Conservation (phyloP, 495 filamentous ascomycete species). For the Podospora pseudocomata region DNA sequence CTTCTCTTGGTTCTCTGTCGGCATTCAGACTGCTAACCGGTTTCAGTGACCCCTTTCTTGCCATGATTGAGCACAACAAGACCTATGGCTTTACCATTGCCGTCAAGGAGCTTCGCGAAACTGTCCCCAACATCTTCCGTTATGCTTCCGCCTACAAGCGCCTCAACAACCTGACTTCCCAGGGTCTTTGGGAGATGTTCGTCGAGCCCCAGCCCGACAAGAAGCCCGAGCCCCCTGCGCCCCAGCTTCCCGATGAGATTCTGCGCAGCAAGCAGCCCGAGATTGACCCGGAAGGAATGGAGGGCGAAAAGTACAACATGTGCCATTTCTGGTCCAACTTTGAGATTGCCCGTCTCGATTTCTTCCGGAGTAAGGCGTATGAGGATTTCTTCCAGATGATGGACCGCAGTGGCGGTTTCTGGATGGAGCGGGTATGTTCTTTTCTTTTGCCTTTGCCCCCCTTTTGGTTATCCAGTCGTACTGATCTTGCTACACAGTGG, state of each 20-base stretch:
- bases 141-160: constrained; percentile 99
- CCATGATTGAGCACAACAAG: constrained; percentile 91
- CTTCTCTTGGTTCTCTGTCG: constrained; percentile 13
- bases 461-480: neutral
- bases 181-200: constrained; percentile 99
- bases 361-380: constrained; percentile 94
- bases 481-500: constrained; percentile 66
- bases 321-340: constrained; percentile 99
- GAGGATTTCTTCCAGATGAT: constrained; percentile 99
- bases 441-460: neutral
- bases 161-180: constrained; percentile 80
- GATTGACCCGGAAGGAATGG: constrained; percentile 91
- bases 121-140: constrained; percentile 97
- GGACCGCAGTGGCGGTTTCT: constrained; percentile 96
- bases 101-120: constrained; percentile 97
- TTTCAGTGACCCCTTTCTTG: constrained; percentile 83
- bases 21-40: constrained; percentile 16
- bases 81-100: constrained; percentile 99
- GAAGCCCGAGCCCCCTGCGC: constrained; percentile 51
- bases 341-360: constrained; percentile 91
- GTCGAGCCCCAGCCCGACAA: constrained; percentile 66
- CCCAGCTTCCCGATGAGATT: constrained; percentile 79
- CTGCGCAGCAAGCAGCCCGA: constrained; percentile 68
- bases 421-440: constrained; percentile 87
- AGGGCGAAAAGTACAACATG: constrained; percentile 98